Base-by-base conservation (phyloP, 75 land plant genomes). In the Isoetes taiwanensis region DNA sequence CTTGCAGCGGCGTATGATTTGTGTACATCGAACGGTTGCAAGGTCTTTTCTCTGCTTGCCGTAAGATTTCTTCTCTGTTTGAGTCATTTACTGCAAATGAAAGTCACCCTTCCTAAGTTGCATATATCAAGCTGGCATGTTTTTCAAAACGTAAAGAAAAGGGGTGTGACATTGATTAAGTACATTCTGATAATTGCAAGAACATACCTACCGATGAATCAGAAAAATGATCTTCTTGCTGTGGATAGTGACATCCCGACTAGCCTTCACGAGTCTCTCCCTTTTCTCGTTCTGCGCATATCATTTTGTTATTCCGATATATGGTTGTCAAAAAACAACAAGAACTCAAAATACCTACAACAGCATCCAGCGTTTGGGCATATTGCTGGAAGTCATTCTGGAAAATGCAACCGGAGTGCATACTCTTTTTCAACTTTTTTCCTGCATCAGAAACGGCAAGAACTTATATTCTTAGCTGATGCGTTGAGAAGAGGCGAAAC, bases 151-250 rank as follows among this genome's bases (percentile, higher is more conserved):
- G 21, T 17, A 3, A 60, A 42, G 34, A 3, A 38, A 37, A 14
- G 12, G 39, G 39, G 14, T 37, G 39, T 9, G 9, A 14, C n/a
- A 37, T 14, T 37, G 39, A 9, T 9, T 37, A 37, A 9, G 9
- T 37, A 14, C 39, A 9, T 37, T 37, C 14, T 9, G 14, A 37
- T 37, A 56, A 29, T 29, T 6, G 43, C 1, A 12, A 53, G 20
- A 6, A 32, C 26, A 2, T 54, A 8, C 21, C 41, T 68, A 83
- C 94, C 94, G 83, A 54, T 88, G 95, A 16, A 88, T 78, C 60
- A 79, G 84, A 61, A 88, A 88, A 17, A 88, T 84, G 41, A 88
- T 80, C 67, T 88, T 84, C 61, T 88, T 84, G 76, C 95, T 88
- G 37, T 80, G 70, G 61, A 78, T 78, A 4, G 95, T 88, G 17